Evolutionary conservation across 164 flowering plant species (phyloP), one percentile per base, ranked within the genome.

Genomic region (Platanus orientalis): DNA sequence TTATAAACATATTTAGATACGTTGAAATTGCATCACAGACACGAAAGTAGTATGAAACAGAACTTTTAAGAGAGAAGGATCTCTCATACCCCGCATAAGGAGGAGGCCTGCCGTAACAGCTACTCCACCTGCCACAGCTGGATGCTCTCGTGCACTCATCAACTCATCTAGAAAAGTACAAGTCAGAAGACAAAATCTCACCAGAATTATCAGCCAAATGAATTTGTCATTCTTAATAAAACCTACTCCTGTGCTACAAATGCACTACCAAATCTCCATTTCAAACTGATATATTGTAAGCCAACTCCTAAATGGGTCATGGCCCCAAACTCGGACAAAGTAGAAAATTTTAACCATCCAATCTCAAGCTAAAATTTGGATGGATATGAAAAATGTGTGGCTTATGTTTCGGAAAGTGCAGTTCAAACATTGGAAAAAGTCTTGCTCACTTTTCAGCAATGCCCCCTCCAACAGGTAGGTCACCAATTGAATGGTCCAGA

Each of bases 101-200:
- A 92, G 77, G 51, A 92, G 76, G 54, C 67, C 78, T 63, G 87
- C 77, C 10, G 84, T 61, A 52, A 79, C 58, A 69, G 83, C 85
- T 54, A 88, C 65, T 61, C 95, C 96, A 67, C 67, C 58, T 7
- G 79, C 82, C 34, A 76, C 65, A 58, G 63, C 78, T 26, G 96
- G 95, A 58, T 92, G 87, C 53, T 92, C 95, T 71, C 64, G 81
- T 47, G 83, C 84, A 28, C 60, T 65, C 58, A 56, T 76, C 76
- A 92, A 63, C 67, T 78, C 91, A 63, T 78, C 98, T 92, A 64
- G 48, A 63, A 48, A 57, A 24, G 4, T 20, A 28, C 29, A 55
- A 54, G 39, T 63, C 16, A 40, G 27, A 51, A 57, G 16, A 17
- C 7, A 40, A 65, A 53, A 63, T 28, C 13, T 17, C 20, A 40